Evolutionary conservation across 176 grass and related monocot species (phyloP).

Genomic region (Olyra latifolia): DNA sequence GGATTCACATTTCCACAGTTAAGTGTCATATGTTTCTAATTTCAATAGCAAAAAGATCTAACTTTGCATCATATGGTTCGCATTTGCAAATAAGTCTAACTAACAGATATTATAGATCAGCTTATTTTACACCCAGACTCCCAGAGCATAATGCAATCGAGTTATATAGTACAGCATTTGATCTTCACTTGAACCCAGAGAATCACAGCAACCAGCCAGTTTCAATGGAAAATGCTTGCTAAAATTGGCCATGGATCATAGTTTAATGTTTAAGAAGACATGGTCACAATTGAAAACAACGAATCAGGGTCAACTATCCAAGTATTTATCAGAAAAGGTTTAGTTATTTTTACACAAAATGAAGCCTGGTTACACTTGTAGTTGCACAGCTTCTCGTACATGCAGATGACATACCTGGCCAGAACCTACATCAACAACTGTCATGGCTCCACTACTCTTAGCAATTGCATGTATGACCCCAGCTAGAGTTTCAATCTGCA

Average conservation of each 20-base stretch:
- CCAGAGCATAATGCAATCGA: neutral
- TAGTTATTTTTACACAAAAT: neutral
- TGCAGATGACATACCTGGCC: constrained; percentile 64
- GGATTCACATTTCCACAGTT: neutral
- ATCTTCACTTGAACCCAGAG: neutral
- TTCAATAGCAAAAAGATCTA: neutral
- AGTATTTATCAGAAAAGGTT: neutral
- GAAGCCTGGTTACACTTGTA: neutral
- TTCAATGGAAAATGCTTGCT: neutral
- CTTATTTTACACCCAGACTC: neutral
- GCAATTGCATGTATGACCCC: constrained; percentile 52
- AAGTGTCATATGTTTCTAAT: neutral
- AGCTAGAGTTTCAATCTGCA: constrained; percentile 81
- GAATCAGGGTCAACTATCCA: neutral
- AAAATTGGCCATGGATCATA: constrained; percentile 10
- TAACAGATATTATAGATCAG: neutral
- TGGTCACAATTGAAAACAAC: neutral
- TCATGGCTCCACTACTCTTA: constrained; percentile 44
- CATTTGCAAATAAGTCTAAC: constrained; percentile 25
- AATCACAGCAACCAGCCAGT: neutral
- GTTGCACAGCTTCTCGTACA: neutral
- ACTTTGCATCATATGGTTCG: neutral
- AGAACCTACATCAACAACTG: constrained; percentile 93
- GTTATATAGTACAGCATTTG: neutral
- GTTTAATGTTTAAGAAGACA: neutral